Evolutionary conservation across 768 basidiomycete genomes (phyloP).

Genomic region (Amanita pseudoporphyria): DNA sequence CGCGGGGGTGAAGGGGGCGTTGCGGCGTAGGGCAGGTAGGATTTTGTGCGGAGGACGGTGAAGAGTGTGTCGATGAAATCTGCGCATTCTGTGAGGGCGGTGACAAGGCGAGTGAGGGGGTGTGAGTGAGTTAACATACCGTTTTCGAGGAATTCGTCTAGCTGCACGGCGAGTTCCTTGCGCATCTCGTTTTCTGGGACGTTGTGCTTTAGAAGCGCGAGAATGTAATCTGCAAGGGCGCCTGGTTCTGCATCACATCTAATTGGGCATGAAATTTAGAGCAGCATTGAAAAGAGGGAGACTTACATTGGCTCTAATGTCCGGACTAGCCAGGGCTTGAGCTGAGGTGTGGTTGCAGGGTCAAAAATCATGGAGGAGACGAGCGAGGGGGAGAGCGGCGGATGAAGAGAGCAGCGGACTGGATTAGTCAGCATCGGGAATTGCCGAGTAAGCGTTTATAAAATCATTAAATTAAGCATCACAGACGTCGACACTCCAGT

Average conservation of each 20-base stretch:
- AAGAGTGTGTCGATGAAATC: slow-evolving; percentile 83
- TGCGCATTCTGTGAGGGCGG: slow-evolving; percentile 39
- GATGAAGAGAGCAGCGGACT: neutral
- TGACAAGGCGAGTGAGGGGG: slow-evolving; percentile 8
- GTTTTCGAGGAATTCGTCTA: slow-evolving; percentile 91
- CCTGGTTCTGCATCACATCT: slow-evolving; percentile 97
- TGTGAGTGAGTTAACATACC: slow-evolving; percentile 32
- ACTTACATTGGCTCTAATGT: slow-evolving; percentile 87
- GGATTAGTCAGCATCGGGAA: slow-evolving; percentile 6
- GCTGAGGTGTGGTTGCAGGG: slow-evolving; percentile 47
- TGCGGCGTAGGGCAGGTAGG: slow-evolving; percentile 66
- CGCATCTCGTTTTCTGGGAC: slow-evolving; percentile 76
- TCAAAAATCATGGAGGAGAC: slow-evolving; percentile 65
- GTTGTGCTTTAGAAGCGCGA: slow-evolving; percentile 88
- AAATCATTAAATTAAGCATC: slow-evolving; percentile 12
- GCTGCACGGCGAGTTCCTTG: slow-evolving; percentile 62
- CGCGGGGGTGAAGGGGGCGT: slow-evolving; percentile 30
- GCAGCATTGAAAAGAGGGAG: slow-evolving; percentile 9
- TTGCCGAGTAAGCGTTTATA: neutral
- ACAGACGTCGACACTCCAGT: slow-evolving; percentile 59
- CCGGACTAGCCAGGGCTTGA: slow-evolving; percentile 83
- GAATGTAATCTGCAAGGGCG: slow-evolving; percentile 88
- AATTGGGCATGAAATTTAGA: slow-evolving; percentile 12
- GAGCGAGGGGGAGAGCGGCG: neutral
- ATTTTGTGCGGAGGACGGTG: slow-evolving; percentile 74